phyloP scores from a whole-genome alignment of 352 stramenopile genomes.

The Phytopythium montanum region DNA sequence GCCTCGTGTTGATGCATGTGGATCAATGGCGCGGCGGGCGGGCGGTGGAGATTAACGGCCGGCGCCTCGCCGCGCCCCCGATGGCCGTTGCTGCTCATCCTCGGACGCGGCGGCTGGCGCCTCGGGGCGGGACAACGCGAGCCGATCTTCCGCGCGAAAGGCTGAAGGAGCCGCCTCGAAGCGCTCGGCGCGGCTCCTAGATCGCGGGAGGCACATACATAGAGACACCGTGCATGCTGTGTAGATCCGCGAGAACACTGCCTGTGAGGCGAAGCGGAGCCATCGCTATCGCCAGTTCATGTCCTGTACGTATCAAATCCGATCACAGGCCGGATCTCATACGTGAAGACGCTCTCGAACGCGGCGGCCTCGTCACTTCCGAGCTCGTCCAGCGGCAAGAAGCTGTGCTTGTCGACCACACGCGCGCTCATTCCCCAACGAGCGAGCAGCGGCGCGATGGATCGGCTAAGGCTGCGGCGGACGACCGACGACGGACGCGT shows the following conservation, averaged over 20 bases:
- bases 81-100: not conserved
- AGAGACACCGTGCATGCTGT: slow-evolving; percentile 8
- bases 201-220: slow-evolving; percentile 35
- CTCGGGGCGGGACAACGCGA: slow-evolving; percentile 11
- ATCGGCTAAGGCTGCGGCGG: slow-evolving; percentile 36
- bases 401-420: slow-evolving; percentile 26
- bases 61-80: not conserved
- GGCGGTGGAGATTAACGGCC: not conserved
- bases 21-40: not conserved
- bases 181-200: slow-evolving; percentile 30
- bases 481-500: not conserved
- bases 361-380: slow-evolving; percentile 7
- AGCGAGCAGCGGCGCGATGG: slow-evolving; percentile 48
- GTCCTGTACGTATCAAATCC: not conserved
- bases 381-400: slow-evolving; percentile 11
- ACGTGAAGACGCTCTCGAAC: slow-evolving; percentile 57
- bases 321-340: slow-evolving; percentile 30
- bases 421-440: slow-evolving; percentile 43
- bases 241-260: slow-evolving; percentile 25
- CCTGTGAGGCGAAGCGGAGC: slow-evolving; percentile 79
- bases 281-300: slow-evolving; percentile 17
- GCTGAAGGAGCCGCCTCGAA: slow-evolving; percentile 36
- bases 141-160: slow-evolving; percentile 25
- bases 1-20: slow-evolving; percentile 3
- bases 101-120: not conserved